Base-by-base conservation (phyloP, 2,329 filamentous ascomycete species). In the Verruconis gallopava region DNA sequence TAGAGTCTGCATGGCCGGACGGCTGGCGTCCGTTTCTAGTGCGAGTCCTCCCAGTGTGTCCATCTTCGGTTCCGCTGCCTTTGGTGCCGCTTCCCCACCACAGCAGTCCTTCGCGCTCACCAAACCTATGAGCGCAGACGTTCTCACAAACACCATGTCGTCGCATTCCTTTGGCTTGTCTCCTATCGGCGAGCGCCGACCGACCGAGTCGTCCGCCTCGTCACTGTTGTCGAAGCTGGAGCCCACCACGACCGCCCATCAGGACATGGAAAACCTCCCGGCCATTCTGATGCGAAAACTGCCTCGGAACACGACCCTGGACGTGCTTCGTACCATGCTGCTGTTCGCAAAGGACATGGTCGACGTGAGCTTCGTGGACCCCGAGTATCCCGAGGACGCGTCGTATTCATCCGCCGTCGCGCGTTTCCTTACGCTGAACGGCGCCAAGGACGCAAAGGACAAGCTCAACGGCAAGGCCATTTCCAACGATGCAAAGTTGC, bases 271-370 rank as follows among this genome's bases (percentile, higher is more conserved):
- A 13, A 34, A 32, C 15, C 35, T 44, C 18, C 54, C 54, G 15
- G 53, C 58, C n/a, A 63, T 80, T 46, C 56, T 75, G 43, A 65
- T 80, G 60, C 73, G 73, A 52, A 73, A 69, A 50, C 63, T 80
- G 12, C 73, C 75, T 3, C 67, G 64, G 45, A 75, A 68, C 53
- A 77, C 69, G 34, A 73, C 68, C 51, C 59, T 65, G 39, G 75
- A 78, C 47, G 65, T 71, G 14, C 64, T 80, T 43, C 68, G 71
- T 48, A 75, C 71, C 54, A 76, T 80, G 64, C 62, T 80, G 4
- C 63, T 78, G n/a, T 79, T 80, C 50, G 73, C 75, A 15, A 73
- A 75, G 50, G 74, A 79, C 47, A 64, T 79, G 38, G 59, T 76
- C 38, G 71, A 76, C 47, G 69, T 69, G 43, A 71, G 75, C 41